These are phyloP conservation scores for Pisolithus thermaeus DNA, from an alignment of 1,284 basidiomycete species.

Conservation along the genomic window DNA sequence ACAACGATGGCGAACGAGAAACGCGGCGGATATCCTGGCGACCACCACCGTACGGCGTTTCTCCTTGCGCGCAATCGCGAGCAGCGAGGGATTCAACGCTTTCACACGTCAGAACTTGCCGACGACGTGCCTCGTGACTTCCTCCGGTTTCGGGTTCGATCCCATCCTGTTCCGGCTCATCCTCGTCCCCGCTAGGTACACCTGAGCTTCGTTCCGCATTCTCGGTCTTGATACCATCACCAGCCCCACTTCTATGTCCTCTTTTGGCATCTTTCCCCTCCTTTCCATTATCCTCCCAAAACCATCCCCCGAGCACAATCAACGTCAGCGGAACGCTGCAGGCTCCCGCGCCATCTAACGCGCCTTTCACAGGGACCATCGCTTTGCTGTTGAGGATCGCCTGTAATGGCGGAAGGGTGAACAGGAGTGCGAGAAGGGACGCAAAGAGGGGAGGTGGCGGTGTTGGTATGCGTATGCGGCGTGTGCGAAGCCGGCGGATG, in stretches of 20 bases:
- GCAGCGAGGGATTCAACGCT: no score
- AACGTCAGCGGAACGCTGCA: conserved; percentile 89
- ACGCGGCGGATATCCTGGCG: neutral
- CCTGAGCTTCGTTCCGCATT: no score
- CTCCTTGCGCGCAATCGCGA: neutral
- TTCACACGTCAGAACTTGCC: no score
- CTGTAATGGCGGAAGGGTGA: conserved; percentile 78
- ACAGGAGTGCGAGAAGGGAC: conserved; percentile 71
- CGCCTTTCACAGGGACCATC: conserved; percentile 66
- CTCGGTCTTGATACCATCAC: neutral
- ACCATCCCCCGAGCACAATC: conserved; percentile 91
- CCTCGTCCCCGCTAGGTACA: no score
- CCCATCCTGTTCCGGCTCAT: no score
- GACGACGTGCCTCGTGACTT: no score
- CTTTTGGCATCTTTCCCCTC: neutral
- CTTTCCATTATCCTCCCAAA: conserved; percentile 43
- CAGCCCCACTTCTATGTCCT: neutral
- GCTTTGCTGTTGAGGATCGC: conserved; percentile 52
- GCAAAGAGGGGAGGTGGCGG: conserved; percentile 62
- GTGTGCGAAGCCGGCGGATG: no score
- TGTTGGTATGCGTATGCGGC: neutral
- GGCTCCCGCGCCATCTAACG: conserved; percentile 66
- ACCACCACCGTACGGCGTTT: neutral
- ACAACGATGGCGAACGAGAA: conserved; percentile 14
- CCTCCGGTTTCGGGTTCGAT: no score